Evolutionary conservation across 139 green algal species (phyloP).

Genomic region (Coccomyxa sp.): DNA sequence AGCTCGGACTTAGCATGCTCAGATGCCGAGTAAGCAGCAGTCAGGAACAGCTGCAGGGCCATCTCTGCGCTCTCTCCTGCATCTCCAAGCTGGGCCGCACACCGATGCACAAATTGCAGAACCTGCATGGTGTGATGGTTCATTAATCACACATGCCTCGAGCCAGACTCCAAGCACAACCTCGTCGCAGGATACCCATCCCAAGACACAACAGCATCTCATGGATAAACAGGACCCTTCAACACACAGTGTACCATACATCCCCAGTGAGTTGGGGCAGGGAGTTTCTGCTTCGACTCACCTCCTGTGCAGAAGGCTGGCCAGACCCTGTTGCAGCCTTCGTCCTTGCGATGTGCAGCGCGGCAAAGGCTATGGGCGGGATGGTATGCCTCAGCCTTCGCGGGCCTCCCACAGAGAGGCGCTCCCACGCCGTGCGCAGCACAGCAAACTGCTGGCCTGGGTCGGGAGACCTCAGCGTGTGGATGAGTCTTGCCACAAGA

Average conservation of each 20-base stretch:
- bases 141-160: too few species aligned
- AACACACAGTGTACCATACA: too few species aligned
- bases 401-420: slow-evolving; percentile 55
- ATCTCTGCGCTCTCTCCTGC: slow-evolving; percentile 34
- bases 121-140: slow-evolving; percentile 11
- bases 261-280: too few species aligned
- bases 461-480: slow-evolving; percentile 59
- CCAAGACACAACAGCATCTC: too few species aligned
- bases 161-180: too few species aligned
- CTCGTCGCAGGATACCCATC: too few species aligned
- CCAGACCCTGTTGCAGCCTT: neutral
- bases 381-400: slow-evolving; percentile 70
- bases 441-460: slow-evolving; percentile 62
- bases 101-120: slow-evolving; percentile 39
- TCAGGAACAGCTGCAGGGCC: slow-evolving; percentile 79
- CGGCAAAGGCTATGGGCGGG: slow-evolving; percentile 70
- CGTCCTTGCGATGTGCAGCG: slow-evolving; percentile 47
- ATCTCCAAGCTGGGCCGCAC: slow-evolving; percentile 33
- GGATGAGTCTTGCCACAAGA: slow-evolving; percentile 85
- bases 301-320: neutral
- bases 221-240: too few species aligned
- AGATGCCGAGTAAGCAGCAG: slow-evolving; percentile 52
- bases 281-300: too few species aligned
- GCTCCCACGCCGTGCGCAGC: slow-evolving; percentile 48
- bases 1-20: slow-evolving; percentile 74